A percentile compares a stretch with the other conserved stretches of the same genome.
Conservation (phyloP, 2,329 filamentous ascomycete species). For the Arthrobotrys sphaeroides region DNA sequence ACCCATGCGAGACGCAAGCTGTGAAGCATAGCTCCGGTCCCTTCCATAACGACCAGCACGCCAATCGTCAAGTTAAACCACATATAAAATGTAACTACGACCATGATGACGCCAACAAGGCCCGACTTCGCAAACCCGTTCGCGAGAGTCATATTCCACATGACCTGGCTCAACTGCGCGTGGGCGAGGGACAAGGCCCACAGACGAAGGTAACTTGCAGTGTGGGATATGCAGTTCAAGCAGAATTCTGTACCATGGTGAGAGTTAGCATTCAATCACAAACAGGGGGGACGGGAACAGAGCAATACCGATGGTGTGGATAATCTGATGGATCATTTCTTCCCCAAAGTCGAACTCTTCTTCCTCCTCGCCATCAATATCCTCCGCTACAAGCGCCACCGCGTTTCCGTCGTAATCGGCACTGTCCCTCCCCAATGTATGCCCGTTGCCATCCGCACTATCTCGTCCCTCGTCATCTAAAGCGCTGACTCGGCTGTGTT, state of each 20-base stretch:
- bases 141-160: constrained; percentile 95
- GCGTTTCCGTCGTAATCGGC: constrained; percentile 81
- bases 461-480: constrained; percentile 84
- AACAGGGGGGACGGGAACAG: not conserved
- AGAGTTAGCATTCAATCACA: not conserved
- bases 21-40: constrained; percentile 94
- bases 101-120: constrained; percentile 76
- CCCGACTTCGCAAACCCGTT: constrained; percentile 76
- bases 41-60: constrained; percentile 92
- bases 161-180: constrained; percentile 93
- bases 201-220: constrained; percentile 95
- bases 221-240: constrained; percentile 98
- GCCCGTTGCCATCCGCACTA: constrained; percentile 59
- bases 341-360: constrained; percentile 98
- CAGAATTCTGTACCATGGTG: constrained; percentile 84
- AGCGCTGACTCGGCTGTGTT: constrained; percentile 86
- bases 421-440: constrained; percentile 71
- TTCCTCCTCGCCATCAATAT: constrained; percentile 79
- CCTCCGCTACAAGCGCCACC: constrained; percentile 86
- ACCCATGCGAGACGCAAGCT: constrained; percentile 93
- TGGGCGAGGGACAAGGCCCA: constrained; percentile 97
- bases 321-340: constrained; percentile 98
- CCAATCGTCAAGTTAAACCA: constrained; percentile 88
- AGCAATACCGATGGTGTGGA: constrained; percentile 91
- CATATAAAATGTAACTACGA: constrained; percentile 82